These are phyloP conservation scores for Excoecaria cochinchinensis DNA, from an alignment of 345 rosid species.

Conservation along the genomic window DNA sequence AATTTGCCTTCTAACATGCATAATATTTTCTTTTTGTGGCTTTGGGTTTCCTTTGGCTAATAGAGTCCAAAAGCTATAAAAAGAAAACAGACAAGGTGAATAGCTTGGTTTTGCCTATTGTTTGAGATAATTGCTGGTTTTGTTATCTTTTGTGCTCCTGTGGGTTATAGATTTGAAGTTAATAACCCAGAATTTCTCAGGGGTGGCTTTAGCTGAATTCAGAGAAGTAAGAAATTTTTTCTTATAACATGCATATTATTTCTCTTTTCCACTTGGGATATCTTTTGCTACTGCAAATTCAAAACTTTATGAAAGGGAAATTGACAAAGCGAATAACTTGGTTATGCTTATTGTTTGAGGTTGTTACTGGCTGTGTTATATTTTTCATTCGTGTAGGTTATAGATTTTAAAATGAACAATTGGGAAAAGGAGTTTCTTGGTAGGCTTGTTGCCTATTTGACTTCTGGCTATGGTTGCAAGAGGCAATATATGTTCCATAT, in stretches of 20 bases:
- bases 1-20: slow-evolving; percentile 20
- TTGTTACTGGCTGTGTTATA: background rate
- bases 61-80: no score
- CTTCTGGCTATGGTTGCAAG: background rate
- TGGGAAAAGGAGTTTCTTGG: background rate
- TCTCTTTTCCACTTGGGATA: no score
- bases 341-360: background rate
- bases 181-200: no score
- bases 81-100: no score
- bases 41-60: no score
- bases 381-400: background rate
- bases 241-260: no score
- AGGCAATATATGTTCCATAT: background rate
- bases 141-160: background rate
- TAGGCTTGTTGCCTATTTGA: background rate
- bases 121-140: background rate
- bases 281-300: background rate
- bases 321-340: background rate
- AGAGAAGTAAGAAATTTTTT: no score
- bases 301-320: background rate
- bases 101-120: background rate
- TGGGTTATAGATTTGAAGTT: background rate
- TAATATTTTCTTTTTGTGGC: background rate
- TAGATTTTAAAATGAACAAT: background rate
- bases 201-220: background rate